Percentiles rank a stretch among this genome's conserved stretches.
These are phyloP conservation scores for Isoetes engelmannii DNA, from an alignment of 83 land plant genomes.

Conservation along the genomic window DNA sequence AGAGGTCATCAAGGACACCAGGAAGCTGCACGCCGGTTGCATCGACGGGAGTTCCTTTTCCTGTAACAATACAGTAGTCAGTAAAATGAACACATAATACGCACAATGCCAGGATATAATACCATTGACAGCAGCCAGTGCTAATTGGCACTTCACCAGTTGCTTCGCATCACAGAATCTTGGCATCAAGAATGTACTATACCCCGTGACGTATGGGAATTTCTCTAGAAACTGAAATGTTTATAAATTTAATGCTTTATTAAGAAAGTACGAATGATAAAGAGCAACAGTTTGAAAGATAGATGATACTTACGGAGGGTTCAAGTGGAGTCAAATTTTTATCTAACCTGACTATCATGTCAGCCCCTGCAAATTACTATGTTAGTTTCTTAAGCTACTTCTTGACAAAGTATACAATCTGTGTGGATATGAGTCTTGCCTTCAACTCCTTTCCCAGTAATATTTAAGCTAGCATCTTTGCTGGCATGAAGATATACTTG, in stretches of 20 bases:
- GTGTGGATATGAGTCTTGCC: slow-evolving; percentile 5
- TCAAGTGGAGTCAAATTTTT: too few species aligned
- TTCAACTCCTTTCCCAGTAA: slow-evolving; percentile 32
- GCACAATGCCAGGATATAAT: not conserved
- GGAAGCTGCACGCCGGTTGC: slow-evolving; percentile 82
- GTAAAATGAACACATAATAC: too few species aligned
- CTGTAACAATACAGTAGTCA: slow-evolving; percentile 35
- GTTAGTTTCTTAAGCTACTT: too few species aligned
- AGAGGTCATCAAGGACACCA: slow-evolving; percentile 82
- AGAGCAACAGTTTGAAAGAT: not conserved
- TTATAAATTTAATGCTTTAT: not conserved
- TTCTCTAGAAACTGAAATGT: slow-evolving; percentile 52
- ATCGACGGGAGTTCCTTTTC: slow-evolving; percentile 33
- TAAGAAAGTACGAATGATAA: not conserved
- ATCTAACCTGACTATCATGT: too few species aligned
- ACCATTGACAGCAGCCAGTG: slow-evolving; percentile 56
- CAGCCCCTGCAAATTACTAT: too few species aligned
- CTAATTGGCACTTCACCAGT: slow-evolving; percentile 70
- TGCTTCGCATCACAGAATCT: slow-evolving; percentile 31
- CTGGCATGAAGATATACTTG: slow-evolving; percentile 26
- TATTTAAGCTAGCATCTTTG: slow-evolving; percentile 18
- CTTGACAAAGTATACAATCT: too few species aligned
- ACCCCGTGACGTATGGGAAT: slow-evolving; percentile 68
- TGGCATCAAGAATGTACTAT: slow-evolving; percentile 54
- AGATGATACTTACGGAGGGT: not conserved